Percentiles rank a stretch among this genome's conserved stretches.
phyloP scores from a whole-genome alignment of 192 early-diverging fungal genomes.

The Coemansia sp. region DNA sequence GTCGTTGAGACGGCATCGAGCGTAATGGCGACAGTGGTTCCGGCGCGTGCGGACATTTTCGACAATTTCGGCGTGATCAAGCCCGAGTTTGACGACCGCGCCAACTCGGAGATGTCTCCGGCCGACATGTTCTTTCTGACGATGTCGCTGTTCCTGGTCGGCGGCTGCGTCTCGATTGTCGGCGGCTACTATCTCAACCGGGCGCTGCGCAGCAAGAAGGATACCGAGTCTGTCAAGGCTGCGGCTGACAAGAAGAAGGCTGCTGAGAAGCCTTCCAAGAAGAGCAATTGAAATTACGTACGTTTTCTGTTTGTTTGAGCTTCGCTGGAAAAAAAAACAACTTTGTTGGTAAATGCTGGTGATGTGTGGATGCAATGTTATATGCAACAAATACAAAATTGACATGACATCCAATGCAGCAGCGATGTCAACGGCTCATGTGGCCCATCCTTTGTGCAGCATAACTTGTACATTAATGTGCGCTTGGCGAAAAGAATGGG shows the following conservation, averaged over 20 bases:
- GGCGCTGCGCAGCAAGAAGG: conserved; percentile 39
- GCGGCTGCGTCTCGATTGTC: conserved; percentile 50
- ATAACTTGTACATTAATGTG: not conserved
- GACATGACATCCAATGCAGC: not conserved
- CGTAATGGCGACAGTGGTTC: conserved; percentile 25
- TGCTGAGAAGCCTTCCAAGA: conserved; percentile 11
- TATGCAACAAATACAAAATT: not conserved
- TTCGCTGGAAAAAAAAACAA: too few relatives aligned
- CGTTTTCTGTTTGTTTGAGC: not conserved
- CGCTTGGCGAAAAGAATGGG: not conserved
- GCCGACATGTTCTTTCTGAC: conserved; percentile 53
- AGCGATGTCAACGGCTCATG: not conserved
- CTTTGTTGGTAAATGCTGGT: not conserved
- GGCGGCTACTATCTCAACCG: conserved; percentile 52
- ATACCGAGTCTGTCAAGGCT: conserved; percentile 29
- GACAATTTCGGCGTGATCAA: conserved; percentile 49
- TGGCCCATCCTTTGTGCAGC: not conserved
- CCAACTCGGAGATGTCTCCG: conserved; percentile 52
- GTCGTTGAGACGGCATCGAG: conserved; percentile 34
- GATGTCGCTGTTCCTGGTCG: conserved; percentile 52
- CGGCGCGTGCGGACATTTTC: conserved; percentile 35
- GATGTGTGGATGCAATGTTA: not conserved
- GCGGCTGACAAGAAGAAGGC: conserved; percentile 19
- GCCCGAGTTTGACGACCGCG: conserved; percentile 47
- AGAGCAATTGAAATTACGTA: not conserved